phyloP scores from a whole-genome alignment of 345 rosid species.

The Noccaea bulbosa region DNA sequence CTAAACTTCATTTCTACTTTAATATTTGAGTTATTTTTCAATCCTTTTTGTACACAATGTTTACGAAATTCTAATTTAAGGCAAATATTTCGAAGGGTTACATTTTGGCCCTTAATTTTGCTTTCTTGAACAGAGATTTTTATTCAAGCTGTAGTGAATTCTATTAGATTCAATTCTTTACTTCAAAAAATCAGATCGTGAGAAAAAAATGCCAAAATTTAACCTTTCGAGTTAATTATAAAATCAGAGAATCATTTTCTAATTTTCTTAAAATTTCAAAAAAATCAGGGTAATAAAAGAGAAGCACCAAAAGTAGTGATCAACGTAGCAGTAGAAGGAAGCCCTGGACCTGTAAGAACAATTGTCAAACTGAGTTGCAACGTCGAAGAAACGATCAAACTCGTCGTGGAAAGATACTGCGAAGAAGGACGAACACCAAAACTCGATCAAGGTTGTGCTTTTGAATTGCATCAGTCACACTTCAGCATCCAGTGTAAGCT shows the following conservation, averaged over 20 bases:
- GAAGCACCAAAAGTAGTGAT: slow-evolving; percentile 73
- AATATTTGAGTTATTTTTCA: too few relatives aligned
- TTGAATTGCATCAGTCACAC: slow-evolving; percentile 74
- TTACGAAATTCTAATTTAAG: background rate
- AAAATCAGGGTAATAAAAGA: slow-evolving; percentile 34
- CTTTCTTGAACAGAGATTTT: background rate
- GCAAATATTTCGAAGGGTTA: background rate
- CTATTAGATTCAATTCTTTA: background rate
- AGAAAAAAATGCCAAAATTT: background rate
- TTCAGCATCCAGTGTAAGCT: slow-evolving; percentile 80
- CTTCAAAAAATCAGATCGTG: background rate
- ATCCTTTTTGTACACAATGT: background rate
- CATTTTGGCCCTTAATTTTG: background rate
- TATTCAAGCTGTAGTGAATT: background rate
- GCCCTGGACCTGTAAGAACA: slow-evolving; percentile 87
- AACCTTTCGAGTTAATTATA: background rate
- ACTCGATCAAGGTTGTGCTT: slow-evolving; percentile 47
- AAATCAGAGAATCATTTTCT: background rate
- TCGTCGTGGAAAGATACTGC: slow-evolving; percentile 58
- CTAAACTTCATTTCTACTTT: background rate
- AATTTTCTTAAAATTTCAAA: background rate
- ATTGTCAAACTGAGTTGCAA: slow-evolving; percentile 75
- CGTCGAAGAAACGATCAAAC: slow-evolving; percentile 71
- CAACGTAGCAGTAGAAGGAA: slow-evolving; percentile 84
- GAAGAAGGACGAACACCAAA: slow-evolving; percentile 76